These are phyloP conservation scores for Lodderomyces beijingensis DNA, from an alignment of 1,139 yeast genomes.

Conservation along the genomic window DNA sequence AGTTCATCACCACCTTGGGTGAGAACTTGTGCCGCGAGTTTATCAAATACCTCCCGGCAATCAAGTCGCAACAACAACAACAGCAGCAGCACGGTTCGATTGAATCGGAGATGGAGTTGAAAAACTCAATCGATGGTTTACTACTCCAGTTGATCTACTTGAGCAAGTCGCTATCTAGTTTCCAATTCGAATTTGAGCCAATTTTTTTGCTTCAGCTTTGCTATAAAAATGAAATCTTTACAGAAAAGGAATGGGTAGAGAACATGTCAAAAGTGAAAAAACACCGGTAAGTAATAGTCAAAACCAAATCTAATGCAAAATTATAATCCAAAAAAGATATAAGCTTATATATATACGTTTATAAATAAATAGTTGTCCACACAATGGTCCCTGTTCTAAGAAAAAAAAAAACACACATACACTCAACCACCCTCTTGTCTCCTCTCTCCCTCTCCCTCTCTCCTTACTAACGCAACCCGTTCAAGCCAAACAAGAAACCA, in stretches of 20 bases:
- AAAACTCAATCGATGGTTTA: constrained; percentile 54
- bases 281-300: constrained; percentile 18
- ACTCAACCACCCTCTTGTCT: constrained; percentile 4
- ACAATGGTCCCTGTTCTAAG: background rate
- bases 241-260: constrained; percentile 33
- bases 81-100: constrained; percentile 10
- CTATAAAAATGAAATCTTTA: constrained; percentile 18
- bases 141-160: constrained; percentile 73
- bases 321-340: too few relatives aligned
- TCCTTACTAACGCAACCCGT: constrained; percentile 18
- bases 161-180: constrained; percentile 67
- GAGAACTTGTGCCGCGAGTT: constrained; percentile 24
- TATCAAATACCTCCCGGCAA: constrained; percentile 21
- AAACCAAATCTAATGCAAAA: background rate
- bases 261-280: constrained; percentile 36
- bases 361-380: background rate
- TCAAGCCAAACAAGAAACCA: constrained; percentile 75
- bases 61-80: background rate
- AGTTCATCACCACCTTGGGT: constrained; percentile 33
- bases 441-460: background rate
- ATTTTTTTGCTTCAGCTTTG: constrained; percentile 39
- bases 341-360: constrained; percentile 2
- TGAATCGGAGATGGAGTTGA: constrained; percentile 26
- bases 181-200: constrained; percentile 62
- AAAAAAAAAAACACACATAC: constrained; percentile 1